phyloP scores from a whole-genome alignment of 164 flowering plant species.

The Vitis amurensis region DNA sequence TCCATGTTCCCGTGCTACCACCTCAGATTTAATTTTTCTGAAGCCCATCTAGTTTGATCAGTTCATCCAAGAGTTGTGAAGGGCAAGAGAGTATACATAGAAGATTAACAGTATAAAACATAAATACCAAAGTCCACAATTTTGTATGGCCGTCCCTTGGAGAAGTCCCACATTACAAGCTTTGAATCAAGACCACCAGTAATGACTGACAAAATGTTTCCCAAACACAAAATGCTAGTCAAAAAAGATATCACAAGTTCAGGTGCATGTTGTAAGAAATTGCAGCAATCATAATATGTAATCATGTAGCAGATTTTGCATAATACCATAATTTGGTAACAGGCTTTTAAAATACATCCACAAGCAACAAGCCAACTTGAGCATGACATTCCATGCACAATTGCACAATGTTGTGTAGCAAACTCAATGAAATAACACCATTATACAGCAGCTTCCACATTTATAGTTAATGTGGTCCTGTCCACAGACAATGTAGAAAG shows the following conservation, averaged over 20 bases:
- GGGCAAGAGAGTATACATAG: neutral
- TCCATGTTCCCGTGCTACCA: neutral
- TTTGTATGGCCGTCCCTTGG: conserved; percentile 73
- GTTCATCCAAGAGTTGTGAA: too few relatives aligned
- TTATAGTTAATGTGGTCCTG: neutral
- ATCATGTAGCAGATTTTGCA: neutral
- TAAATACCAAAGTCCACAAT: conserved; percentile 70
- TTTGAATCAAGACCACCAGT: conserved; percentile 95
- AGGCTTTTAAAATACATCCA: neutral
- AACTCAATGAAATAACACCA: neutral
- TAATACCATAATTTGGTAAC: neutral
- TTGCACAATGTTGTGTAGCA: too few relatives aligned
- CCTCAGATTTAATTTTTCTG: neutral
- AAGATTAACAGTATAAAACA: neutral
- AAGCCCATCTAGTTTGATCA: neutral
- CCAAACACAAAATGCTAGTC: conserved; percentile 1
- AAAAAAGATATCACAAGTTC: neutral
- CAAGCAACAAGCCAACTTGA: too few relatives aligned
- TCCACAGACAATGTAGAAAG: neutral
- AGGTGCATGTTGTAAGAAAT: neutral
- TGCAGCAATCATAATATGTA: neutral
- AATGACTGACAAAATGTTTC: conserved; percentile 49
- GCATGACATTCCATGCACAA: too few relatives aligned
- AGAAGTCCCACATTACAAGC: conserved; percentile 90
- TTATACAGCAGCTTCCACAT: neutral